Evolutionary conservation across 495 filamentous ascomycete species (phyloP).

Genomic region (Podospora conica): DNA sequence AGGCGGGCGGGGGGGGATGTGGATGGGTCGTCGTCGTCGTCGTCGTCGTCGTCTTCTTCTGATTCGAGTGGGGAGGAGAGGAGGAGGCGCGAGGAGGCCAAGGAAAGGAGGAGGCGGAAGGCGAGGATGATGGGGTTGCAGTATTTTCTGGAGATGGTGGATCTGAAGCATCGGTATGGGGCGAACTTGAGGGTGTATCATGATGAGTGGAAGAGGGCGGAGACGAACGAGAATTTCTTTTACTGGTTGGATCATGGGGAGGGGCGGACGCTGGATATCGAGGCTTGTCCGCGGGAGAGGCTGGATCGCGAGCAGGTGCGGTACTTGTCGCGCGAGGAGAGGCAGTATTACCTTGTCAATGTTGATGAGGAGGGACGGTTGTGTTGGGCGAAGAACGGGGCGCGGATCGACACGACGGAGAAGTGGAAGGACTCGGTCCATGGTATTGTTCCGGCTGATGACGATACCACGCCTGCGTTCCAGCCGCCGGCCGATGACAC

Average conservation of each 20-base stretch:
- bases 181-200: constrained; percentile 81
- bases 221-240: constrained; percentile 85
- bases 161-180: constrained; percentile 82
- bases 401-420: constrained; percentile 66
- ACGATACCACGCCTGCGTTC: constrained; percentile 54
- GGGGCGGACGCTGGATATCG: constrained; percentile 52
- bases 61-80: too few relatives aligned
- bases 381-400: constrained; percentile 74
- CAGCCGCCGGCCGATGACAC: constrained; percentile 9
- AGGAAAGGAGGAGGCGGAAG: constrained; percentile 42
- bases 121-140: constrained; percentile 79
- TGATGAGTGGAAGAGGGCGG: constrained; percentile 67
- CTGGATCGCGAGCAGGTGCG: constrained; percentile 66
- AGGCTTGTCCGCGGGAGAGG: constrained; percentile 55
- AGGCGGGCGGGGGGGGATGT: constrained; percentile 61
- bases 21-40: constrained; percentile 26
- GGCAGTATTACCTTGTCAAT: constrained; percentile 64
- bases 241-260: constrained; percentile 90
- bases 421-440: constrained; percentile 71
- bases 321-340: constrained; percentile 67
- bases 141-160: constrained; percentile 93
- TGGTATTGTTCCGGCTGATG: constrained; percentile 64
- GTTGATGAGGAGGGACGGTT: constrained; percentile 62
- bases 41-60: too few relatives aligned
- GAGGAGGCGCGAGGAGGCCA: constrained; percentile 40